Evolutionary conservation across 768 basidiomycete species (phyloP), one percentile per base, ranked within the genome.

Genomic region (Lentinula guzmanii): DNA sequence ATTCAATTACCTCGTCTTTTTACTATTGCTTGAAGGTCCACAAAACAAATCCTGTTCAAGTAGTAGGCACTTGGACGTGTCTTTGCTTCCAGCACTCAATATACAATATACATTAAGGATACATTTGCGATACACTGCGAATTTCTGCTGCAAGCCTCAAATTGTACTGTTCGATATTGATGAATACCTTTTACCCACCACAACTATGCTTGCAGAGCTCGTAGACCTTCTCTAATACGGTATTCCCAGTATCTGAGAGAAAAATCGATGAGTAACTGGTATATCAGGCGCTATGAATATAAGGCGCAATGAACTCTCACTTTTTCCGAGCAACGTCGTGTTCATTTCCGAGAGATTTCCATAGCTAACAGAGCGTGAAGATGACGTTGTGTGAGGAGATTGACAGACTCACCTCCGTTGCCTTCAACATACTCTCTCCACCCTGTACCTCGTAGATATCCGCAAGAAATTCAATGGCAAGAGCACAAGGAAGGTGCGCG

Each of bases 401-500:
- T 59, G 67, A 57, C 63, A 35, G 7, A 66, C 70, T 61, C 63
- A 87, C 84, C 76, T 82, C 77, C 10, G 74, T 74, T 2, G 84
- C 86, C 67, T 77, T 79, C 59, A 74, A 60, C 0, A 81, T 67
- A 43, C 73, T 74, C 10, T 79, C 77, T 33, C 79, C 77, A 9
- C 81, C 85, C 57, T 79, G 79, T 39, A 78, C 74, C 66, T 89
- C 88, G 66, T 85, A 79, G 2, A 86, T 78, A 68, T 95, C 92
- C 0, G 93, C 94, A 63, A 93, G 65, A 71, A 95, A 93, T 71
- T 96, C 94, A 52, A 95, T 76, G 8, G 95, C 95, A 21, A 86
- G 79, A 5, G 82, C 76, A 60, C 90, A 89, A 2, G 95, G 94
- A 7, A 96, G 74, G 43, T 90, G 79, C 4, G 93, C 89, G 34